Evolutionary conservation across 768 basidiomycete species (phyloP), one percentile per base, ranked within the genome.

Genomic region (Agrocybe pediades): DNA sequence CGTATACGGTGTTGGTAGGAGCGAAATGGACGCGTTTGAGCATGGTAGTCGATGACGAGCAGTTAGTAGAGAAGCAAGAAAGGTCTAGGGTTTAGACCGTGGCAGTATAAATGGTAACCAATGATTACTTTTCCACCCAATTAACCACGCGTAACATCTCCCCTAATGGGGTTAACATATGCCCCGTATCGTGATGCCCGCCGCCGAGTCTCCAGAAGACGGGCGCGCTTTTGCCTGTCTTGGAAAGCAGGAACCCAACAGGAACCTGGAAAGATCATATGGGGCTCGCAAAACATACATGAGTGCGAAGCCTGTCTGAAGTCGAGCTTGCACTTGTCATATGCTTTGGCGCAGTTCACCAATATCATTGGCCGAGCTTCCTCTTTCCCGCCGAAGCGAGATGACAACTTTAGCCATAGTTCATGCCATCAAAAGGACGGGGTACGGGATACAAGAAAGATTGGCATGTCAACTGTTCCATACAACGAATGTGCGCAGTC

Each of bases 21-120:
- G 74, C 70, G 51, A 79, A 79, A 44, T 72, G 72, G 27, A 79
- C 77, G 67, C 71, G 75, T 64, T 74, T 75, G 41, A 64, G 61
- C 65, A 71, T 73, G 41, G 55, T 40, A 33, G 50, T 44, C 11
- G 51, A 36, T 51, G 51, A 52, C 51, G 57, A 56, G 55, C 54
- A 55, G 50, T 55, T 54, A 53, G 54, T 45, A 45, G 53, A 51
- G 52, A 57, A 52, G 51, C 54, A 57, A 54, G 56, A 53, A 56
- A 56, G 62, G 64, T 58, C 59, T 56, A 62, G 60, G 65, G 65
- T 60, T 66, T 62, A 40, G 30, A 36, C 33, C 33, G 33, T 36
- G 33, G 33, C 33, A 36, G 57, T 63, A 65, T 67, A 65, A 65
- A 67, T 64, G 65, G 62, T 48, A 64, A 64, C 63, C 58, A 49